These are phyloP conservation scores for Cordyceps cicadae DNA, from an alignment of 2,329 filamentous ascomycete genomes.

Conservation along the genomic window DNA sequence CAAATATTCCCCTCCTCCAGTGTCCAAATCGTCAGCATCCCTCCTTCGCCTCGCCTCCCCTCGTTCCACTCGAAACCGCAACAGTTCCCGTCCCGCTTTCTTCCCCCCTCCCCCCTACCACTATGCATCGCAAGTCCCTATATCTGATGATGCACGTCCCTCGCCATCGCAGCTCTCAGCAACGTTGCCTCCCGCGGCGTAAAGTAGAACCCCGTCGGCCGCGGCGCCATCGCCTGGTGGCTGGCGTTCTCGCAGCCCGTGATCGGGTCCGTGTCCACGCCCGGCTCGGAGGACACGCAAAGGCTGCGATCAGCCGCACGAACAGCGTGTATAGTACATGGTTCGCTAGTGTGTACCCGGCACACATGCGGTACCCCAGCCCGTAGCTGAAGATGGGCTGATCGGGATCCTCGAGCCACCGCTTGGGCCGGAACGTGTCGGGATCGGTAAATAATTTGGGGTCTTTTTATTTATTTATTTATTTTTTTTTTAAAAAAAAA, in stretches of 20 bases:
- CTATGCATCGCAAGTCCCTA: not conserved
- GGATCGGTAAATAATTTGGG: not conserved
- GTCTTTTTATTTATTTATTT: no score
- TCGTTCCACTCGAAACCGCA: no score
- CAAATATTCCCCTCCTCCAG: not conserved
- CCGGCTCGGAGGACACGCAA: not conserved
- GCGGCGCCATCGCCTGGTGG: conserved; percentile 5
- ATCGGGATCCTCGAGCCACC: conserved; percentile 5
- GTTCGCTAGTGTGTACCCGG: conserved; percentile 7
- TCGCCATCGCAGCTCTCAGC: not conserved
- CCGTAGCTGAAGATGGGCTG: conserved; percentile 10
- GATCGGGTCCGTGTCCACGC: not conserved
- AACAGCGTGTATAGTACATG: conserved; percentile 6
- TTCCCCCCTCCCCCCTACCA: no score
- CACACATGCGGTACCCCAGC: conserved; percentile 7
- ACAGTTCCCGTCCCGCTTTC: no score
- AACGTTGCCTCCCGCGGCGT: not conserved
- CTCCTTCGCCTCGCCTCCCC: no score
- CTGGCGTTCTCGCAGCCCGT: not conserved
- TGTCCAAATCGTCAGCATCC: not conserved
- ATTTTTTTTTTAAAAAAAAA: no score
- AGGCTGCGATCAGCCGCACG: not conserved
- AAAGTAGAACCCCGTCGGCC: conserved; percentile 4
- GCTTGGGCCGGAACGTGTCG: conserved; percentile 3
- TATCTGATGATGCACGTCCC: not conserved